Evolutionary conservation across 257 asterid species (phyloP), one percentile per base, ranked within the genome.

Genomic region (Petrea volubilis): DNA sequence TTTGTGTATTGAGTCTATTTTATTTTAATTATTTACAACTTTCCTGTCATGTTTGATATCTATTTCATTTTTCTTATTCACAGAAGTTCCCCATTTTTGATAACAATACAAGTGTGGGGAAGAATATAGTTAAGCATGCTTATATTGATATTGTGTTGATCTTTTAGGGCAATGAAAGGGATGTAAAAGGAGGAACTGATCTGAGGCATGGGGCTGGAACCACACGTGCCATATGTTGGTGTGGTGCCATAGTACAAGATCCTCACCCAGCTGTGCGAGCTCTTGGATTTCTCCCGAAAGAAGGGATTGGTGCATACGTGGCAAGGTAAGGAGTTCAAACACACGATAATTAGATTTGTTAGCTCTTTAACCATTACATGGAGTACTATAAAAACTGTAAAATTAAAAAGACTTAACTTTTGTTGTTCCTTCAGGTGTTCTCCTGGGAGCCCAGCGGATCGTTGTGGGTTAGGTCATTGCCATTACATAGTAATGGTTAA

Each of bases 251-350:
- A 70, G 89, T 95, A n/a, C 99, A 95, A 74, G 96, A 92, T 70
- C 96, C 99, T 63, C 97, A 95, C 79, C 72, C 92, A 12, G 97
- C 98, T 29, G 99, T 95, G 17, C 95, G 98, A 71, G 97, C 98
- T 70, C 99, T 95, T 76, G 99, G 99, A 65, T 95, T 83, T 83
- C 90, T 95, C 55, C 99, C 99, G 23, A 86, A 88, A 68, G 98
- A 95, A 79, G 99, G 99, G 67, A 98, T 92, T 58, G 98, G 99
- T 1, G 99, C 92, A 46, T 95, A 95, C 74, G 99, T 92, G 68
- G 87, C 99, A 33, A 85, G 99, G 98, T 89, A 79, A 81, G 82
- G 58, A 36, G 58, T n/a, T 66, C 73, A 40, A 20, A 21, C 34
- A 31, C 56, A 20, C n/a, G 64, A 31, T 59, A 14, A 27, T 65